Conservation (phyloP, 2,329 filamentous ascomycete species). For the Plenodomus biglobosus region DNA sequence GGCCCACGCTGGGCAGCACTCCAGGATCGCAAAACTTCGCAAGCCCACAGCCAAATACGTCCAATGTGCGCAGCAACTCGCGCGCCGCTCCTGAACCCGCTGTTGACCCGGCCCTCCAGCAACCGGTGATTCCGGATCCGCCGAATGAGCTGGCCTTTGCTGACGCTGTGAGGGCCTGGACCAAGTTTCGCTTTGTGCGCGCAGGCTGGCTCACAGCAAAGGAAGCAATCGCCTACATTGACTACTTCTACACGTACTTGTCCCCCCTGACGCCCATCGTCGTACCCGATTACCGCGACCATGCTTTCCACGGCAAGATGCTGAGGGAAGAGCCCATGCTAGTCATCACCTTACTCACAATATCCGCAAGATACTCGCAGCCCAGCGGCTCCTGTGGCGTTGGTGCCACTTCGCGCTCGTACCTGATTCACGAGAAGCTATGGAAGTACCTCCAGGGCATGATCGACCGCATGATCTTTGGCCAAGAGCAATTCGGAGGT, state of each 20-base stretch:
- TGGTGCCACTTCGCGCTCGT: constrained; percentile 74
- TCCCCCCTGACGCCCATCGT: constrained; percentile 93
- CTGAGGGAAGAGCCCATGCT: constrained; percentile 91
- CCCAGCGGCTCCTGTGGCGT: constrained; percentile 70
- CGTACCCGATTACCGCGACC: constrained; percentile 82
- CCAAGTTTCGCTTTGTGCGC: constrained; percentile 88
- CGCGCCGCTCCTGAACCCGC: constrained; percentile 28
- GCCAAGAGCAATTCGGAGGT: constrained; percentile 91
- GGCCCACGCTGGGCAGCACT: constrained; percentile 37
- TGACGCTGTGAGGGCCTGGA: constrained; percentile 84
- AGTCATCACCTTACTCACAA: constrained; percentile 86
- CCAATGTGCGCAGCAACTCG: constrained; percentile 27
- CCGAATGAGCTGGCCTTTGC: constrained; percentile 46
- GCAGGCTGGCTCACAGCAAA: constrained; percentile 94
- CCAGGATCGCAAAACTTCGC: constrained; percentile 42
- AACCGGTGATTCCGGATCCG: constrained; percentile 31
- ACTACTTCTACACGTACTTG: constrained; percentile 92
- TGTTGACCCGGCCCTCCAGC: constrained; percentile 38
- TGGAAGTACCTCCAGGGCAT: constrained; percentile 94
- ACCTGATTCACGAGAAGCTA: constrained; percentile 90
- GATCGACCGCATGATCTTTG: constrained; percentile 94
- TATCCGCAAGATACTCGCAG: constrained; percentile 82
- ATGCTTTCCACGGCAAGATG: constrained; percentile 75
- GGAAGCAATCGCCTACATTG: constrained; percentile 90
- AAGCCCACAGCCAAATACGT: constrained; percentile 34